phyloP scores from a whole-genome alignment of 176 grass and related monocot species.

The Canna indica region DNA sequence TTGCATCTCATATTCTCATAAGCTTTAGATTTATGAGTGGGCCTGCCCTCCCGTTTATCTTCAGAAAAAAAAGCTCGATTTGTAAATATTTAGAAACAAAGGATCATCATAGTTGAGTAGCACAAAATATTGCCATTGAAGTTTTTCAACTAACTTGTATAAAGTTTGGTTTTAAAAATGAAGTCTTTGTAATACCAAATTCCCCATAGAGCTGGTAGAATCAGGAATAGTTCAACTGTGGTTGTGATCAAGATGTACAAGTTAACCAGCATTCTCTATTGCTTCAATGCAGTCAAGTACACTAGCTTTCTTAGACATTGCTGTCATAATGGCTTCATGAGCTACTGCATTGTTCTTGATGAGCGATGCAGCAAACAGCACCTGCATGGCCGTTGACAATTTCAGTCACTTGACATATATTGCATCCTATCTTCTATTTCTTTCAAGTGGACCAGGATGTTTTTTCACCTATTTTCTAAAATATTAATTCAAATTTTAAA shows the following conservation, averaged over 20 bases:
- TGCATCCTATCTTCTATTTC: too few relatives aligned
- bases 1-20: too few relatives aligned
- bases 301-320: conserved; percentile 64
- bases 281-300: conserved; percentile 82
- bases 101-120: too few relatives aligned
- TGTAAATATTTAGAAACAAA: too few relatives aligned
- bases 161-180: neutral
- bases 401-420: conserved; percentile 17
- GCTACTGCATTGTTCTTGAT: conserved; percentile 73
- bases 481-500: too few relatives aligned
- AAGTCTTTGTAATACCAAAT: neutral
- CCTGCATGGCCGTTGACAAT: conserved; percentile 30
- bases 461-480: too few relatives aligned
- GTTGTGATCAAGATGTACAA: neutral
- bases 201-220: neutral
- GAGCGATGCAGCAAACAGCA: conserved; percentile 65
- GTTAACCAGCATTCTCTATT: conserved; percentile 62
- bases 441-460: too few relatives aligned
- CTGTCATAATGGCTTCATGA: conserved; percentile 65
- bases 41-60: too few relatives aligned
- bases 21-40: too few relatives aligned
- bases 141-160: neutral
- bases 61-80: too few relatives aligned
- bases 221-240: neutral
- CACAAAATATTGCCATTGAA: too few relatives aligned